These are phyloP conservation scores for Limtongia smithiae DNA, from an alignment of 805 yeast genomes.

Conservation along the genomic window DNA sequence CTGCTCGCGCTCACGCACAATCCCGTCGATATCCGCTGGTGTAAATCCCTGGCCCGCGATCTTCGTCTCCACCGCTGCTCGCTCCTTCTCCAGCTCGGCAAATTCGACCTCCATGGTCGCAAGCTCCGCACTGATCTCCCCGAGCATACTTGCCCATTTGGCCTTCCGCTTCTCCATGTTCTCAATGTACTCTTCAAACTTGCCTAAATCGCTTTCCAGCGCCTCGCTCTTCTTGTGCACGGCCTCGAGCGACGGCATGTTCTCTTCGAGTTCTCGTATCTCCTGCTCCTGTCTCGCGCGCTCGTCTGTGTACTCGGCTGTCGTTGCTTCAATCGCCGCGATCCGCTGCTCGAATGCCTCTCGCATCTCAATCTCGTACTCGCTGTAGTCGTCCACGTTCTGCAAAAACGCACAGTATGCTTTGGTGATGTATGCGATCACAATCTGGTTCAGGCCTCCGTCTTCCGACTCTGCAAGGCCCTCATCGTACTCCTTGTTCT, in stretches of 20 bases:
- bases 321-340: conserved; percentile 48
- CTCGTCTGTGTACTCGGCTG: conserved; percentile 42
- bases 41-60: conserved; percentile 57
- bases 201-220: conserved; percentile 63
- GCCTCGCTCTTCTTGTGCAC: conserved; percentile 59
- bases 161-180: conserved; percentile 57
- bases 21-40: conserved; percentile 57
- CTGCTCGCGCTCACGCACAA: conserved; percentile 59
- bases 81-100: conserved; percentile 13
- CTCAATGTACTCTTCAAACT: conserved; percentile 68
- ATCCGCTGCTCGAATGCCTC: conserved; percentile 52
- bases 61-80: conserved; percentile 36
- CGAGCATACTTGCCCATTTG: conserved; percentile 60
- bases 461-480: conserved; percentile 42
- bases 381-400: conserved; percentile 59
- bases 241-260: conserved; percentile 47
- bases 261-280: conserved; percentile 44
- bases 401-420: conserved; percentile 66
- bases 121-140: conserved; percentile 57
- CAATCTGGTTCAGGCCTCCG: conserved; percentile 46
- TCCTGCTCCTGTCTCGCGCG: conserved; percentile 43
- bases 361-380: conserved; percentile 54
- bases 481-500: conserved; percentile 38
- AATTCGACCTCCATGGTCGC: conserved; percentile 39
- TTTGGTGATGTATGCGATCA: conserved; percentile 58